phyloP scores from a whole-genome alignment of 2,329 filamentous ascomycete species.

The Nakataea oryzae region DNA sequence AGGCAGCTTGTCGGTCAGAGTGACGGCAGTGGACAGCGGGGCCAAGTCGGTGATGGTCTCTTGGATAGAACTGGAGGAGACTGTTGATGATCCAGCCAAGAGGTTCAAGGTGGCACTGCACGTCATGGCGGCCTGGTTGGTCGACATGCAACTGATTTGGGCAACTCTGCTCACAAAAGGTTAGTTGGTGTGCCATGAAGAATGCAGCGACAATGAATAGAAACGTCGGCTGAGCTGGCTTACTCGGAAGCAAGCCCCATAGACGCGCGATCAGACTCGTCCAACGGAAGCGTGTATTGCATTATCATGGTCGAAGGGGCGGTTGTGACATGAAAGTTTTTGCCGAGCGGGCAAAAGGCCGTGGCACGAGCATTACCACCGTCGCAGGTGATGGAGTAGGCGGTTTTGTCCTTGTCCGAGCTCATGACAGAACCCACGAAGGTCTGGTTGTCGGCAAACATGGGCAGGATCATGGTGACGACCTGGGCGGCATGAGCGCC shows the following conservation, averaged over 20 bases:
- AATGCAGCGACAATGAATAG: no score
- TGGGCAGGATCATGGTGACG: slow-evolving; percentile 10
- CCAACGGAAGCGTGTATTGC: background rate
- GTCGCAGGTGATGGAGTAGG: slow-evolving; percentile 6
- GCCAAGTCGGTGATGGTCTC: background rate
- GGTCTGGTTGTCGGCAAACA: slow-evolving; percentile 4
- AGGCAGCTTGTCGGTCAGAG: background rate
- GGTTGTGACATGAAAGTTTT: background rate
- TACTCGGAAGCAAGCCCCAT: background rate
- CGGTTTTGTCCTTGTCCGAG: slow-evolving; percentile 12
- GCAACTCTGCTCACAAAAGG: no score
- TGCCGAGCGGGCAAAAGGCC: background rate
- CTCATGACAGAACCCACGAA: slow-evolving; percentile 15
- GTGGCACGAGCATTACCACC: background rate
- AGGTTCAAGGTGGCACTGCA: slow-evolving; percentile 7
- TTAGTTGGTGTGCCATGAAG: no score
- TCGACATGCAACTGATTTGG: background rate
- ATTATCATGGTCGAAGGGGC: background rate
- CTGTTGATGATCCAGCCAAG: slow-evolving; percentile 11
- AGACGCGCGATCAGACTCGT: background rate
- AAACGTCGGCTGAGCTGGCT: background rate
- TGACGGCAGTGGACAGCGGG: background rate
- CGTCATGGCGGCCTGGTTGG: background rate
- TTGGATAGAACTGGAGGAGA: slow-evolving; percentile 5
- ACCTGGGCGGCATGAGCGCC: slow-evolving; percentile 2